Base-by-base conservation (phyloP, 257 asterid species). In the Perilla frutescens region DNA sequence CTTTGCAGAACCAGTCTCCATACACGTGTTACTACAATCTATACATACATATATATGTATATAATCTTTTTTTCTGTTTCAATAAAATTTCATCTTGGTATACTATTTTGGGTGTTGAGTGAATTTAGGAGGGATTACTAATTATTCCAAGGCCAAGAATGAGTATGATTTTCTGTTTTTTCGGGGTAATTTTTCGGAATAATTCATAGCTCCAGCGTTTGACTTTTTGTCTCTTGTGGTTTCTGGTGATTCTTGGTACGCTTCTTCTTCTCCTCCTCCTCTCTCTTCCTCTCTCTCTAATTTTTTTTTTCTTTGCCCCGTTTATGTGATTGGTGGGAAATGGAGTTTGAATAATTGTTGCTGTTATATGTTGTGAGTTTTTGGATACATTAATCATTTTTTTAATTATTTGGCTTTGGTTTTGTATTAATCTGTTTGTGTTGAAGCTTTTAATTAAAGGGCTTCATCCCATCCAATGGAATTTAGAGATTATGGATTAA, bases 231-330 rank as follows among this genome's bases (percentile, higher is more conserved):
- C 79, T 77, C 79, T 64, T 74, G 70, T 70, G 71, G 77, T 81
- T 75, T 77, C 83, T 75, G 83, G 83, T 83, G 75, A 72, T 74
- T 83, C 77, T 72, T 72, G 87, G 85, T 84, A 70, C 14, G 80
- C 0, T 70, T 65, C 47, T 47, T 50, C 54, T 10, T 44, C 49
- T 40, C 32, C 7, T 62, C 34, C 31, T 4, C 43, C 32, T 8
- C 9, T 43, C 32, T 11, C 15, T n/a, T 2, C 5, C 2, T 26
- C 7, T 3, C 12, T 57, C 43, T 11, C 15, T 43, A 15, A 7
- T 10, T 60, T 62, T 14, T 48, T 5, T 51, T n/a, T 4, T 53
- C 5, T 13, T n/a, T 44, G 60, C n/a, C 51, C 62, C 39, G 47
- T 20, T 54, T 63, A 0, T 68, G 8, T 40, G 10, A 71, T 71